Evolutionary conservation across 208 protist species (phyloP), one percentile per base, ranked within the genome.

Genomic region (Leptomonas pyrrhocoris): DNA sequence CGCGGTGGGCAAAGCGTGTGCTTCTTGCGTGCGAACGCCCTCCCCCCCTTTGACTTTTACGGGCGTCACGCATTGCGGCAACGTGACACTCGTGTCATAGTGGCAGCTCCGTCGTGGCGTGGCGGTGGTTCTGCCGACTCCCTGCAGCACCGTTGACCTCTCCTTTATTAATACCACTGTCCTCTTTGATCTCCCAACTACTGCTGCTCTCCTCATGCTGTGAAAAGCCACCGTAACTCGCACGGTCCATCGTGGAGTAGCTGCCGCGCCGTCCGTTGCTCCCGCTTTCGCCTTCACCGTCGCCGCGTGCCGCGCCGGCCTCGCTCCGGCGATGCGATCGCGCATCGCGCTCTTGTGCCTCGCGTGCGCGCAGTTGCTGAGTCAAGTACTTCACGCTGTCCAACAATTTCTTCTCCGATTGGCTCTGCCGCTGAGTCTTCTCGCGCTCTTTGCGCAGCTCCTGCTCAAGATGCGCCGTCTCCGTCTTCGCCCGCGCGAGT

Each of bases 361-460:
- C 84, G 18, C 80, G 62, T 11, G 23, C 57, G 25, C 76, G 81
- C 34, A 93, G 72, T 31, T 81, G 79, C 23, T 60, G 72, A 27
- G 81, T 80, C 1, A 93, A 54, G 40, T 48, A 53, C 6, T 51
- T 46, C 12, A 93, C 68, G 49, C 86, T 82, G 15, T 75, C 74
- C 31, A 90, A 61, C 50, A 93, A 54, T 48, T 80, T 75, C 23
- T 73, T 76, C 60, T 88, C 84, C 21, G 74, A 50, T 21, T 49
- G 34, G 18, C 61, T 45, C 65, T 87, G 74, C 25, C 74, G 76
- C 40, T 69, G 70, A 21, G 60, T 71, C 54, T 72, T 72, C 51
- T 80, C 77, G 15, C 79, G 70, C 72, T 86, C 80, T 1, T 16
- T 27, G 11, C 31, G 45, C 27, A 84, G 56, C 40, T 91, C 79